These are phyloP conservation scores for Neurospora crassa DNA, from an alignment of 2,329 filamentous ascomycete species.

Conservation along the genomic window DNA sequence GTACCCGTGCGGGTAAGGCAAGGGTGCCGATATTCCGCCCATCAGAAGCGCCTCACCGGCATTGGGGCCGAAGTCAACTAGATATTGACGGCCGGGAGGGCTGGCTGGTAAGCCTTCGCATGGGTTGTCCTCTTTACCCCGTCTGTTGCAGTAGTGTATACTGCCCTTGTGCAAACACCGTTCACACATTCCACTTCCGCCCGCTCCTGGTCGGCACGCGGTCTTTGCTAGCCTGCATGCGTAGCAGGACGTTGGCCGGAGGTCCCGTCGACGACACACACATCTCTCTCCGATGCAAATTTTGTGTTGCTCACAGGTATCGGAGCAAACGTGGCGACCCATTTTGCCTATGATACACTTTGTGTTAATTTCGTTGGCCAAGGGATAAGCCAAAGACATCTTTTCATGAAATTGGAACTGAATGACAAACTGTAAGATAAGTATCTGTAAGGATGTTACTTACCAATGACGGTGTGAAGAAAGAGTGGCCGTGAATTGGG, in stretches of 20 bases:
- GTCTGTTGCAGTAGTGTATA: not conserved
- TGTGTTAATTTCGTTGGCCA: not conserved
- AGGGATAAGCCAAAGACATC: not conserved
- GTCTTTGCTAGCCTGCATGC: not conserved
- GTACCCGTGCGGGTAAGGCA: not conserved
- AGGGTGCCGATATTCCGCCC: not conserved
- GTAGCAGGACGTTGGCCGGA: not conserved
- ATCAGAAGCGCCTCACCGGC: not conserved
- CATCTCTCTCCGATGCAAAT: not conserved
- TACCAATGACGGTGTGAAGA: too few species aligned
- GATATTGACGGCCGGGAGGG: not conserved
- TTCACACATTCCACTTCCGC: not conserved
- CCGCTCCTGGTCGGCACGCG: not conserved
- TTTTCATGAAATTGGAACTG: not conserved
- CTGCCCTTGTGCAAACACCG: not conserved
- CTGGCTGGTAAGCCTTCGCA: not conserved
- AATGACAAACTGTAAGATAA: not conserved
- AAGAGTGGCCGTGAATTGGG: not conserved
- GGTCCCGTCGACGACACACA: not conserved
- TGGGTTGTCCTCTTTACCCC: not conserved
- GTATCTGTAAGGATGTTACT: too few species aligned
- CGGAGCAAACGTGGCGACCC: not conserved
- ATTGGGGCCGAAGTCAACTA: not conserved
- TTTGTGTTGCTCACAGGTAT: not conserved
- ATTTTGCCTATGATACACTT: not conserved